Evolutionary conservation across 164 flowering plant species (phyloP).

Genomic region (Berberis vulgaris): DNA sequence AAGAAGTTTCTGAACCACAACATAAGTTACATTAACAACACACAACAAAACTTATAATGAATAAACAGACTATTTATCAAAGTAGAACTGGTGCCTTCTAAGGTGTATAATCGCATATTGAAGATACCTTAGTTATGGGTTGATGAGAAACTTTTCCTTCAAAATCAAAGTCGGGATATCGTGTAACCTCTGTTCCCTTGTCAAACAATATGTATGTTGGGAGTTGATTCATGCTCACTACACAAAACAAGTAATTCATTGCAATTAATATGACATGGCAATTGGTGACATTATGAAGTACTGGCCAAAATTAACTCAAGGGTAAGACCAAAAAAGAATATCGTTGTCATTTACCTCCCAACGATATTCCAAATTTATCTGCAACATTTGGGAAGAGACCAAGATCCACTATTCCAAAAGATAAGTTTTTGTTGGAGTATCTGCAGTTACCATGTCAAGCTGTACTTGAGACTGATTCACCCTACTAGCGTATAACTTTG

Average conservation of each 20-base stretch:
- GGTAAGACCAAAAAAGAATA: too few species aligned
- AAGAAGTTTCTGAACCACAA: slow-evolving; percentile 49
- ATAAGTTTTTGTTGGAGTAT: slow-evolving; percentile 71
- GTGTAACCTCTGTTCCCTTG: slow-evolving; percentile 55
- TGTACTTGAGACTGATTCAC: not conserved
- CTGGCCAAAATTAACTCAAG: too few species aligned
- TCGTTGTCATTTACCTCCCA: slow-evolving; percentile 32
- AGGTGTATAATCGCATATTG: not conserved
- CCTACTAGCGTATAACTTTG: not conserved
- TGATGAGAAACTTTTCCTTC: slow-evolving; percentile 39
- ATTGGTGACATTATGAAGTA: too few species aligned
- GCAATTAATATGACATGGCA: too few species aligned
- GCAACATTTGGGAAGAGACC: slow-evolving; percentile 96
- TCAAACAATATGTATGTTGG: slow-evolving; percentile 86
- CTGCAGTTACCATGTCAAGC: slow-evolving; percentile 22
- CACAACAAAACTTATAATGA: too few species aligned
- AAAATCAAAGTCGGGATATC: slow-evolving; percentile 53
- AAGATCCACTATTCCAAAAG: slow-evolving; percentile 86
- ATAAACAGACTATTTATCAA: too few species aligned
- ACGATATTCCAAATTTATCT: slow-evolving; percentile 73
- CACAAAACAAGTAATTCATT: not conserved
- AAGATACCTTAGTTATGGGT: slow-evolving; percentile 60
- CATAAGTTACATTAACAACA: too few species aligned
- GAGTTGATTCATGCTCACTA: slow-evolving; percentile 60
- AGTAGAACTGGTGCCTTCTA: too few species aligned